A percentile compares a stretch with the other conserved stretches of the same genome.
Conservation (phyloP, 345 rosid species). For the Mangifera indica region DNA sequence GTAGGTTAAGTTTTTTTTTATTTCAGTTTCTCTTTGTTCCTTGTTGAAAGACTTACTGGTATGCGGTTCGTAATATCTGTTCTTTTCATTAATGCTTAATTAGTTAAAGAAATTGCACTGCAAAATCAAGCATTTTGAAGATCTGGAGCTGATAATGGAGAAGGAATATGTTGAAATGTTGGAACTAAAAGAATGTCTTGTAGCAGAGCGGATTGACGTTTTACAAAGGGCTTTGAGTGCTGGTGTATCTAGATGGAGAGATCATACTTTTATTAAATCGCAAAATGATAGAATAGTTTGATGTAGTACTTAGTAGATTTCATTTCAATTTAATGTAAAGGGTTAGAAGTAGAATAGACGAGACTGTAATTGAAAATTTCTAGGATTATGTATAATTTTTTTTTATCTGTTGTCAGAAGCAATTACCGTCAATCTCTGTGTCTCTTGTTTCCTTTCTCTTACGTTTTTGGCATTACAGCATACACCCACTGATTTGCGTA, state of each 20-base stretch:
- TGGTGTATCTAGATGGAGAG: constrained; percentile 62
- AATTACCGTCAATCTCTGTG: background rate
- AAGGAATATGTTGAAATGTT: constrained; percentile 59
- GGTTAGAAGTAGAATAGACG: constrained; percentile 12
- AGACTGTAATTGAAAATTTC: background rate
- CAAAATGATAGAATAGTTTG: constrained; percentile 14
- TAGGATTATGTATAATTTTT: background rate
- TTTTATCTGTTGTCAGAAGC: background rate
- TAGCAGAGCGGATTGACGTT: constrained; percentile 46
- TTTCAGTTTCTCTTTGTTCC: constrained; percentile 4
- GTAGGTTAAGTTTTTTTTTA: constrained; percentile 30
- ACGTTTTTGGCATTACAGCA: too few species aligned
- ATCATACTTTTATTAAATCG: constrained; percentile 39
- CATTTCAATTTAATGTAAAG: constrained; percentile 13
- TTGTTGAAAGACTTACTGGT: background rate
- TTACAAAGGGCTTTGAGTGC: constrained; percentile 42
- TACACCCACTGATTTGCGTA: background rate
- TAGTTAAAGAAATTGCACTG: constrained; percentile 74
- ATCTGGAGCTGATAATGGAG: constrained; percentile 75
- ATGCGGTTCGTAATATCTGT: constrained; percentile 14
- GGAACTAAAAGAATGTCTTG: constrained; percentile 41
- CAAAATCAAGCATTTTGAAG: constrained; percentile 64
- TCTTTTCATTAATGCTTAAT: constrained; percentile 15
- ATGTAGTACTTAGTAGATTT: constrained; percentile 11
- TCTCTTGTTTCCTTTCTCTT: background rate